Conservation (phyloP, 208 protist species). For the Trypanosoma mega region DNA sequence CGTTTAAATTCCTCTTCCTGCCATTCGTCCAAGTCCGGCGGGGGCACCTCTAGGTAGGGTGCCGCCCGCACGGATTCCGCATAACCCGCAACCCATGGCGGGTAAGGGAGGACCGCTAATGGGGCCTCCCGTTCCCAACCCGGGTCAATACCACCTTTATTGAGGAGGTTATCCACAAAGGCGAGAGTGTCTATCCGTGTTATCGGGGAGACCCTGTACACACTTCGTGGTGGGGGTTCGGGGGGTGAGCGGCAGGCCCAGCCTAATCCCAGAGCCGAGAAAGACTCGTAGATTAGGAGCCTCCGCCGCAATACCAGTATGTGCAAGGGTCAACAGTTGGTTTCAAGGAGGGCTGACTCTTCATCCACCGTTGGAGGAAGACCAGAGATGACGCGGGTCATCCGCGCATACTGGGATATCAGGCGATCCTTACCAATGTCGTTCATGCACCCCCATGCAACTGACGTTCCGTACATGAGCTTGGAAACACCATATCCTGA, state of each 20-base stretch:
- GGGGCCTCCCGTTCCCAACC: neutral
- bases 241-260: neutral
- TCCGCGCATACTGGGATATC: neutral
- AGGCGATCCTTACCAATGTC: neutral
- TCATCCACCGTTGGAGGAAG: neutral
- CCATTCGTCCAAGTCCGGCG: neutral
- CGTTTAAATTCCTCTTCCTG: neutral
- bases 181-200: neutral
- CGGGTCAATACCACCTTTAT: neutral
- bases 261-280: neutral
- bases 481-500: conserved; percentile 1
- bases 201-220: neutral
- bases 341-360: neutral
- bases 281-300: neutral
- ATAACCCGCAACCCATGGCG: neutral
- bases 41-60: neutral
- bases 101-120: neutral
- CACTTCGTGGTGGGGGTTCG: conserved; percentile 1
- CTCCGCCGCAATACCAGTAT: neutral
- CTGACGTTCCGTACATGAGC: neutral
- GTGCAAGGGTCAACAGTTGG: neutral
- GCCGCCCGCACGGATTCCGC: neutral
- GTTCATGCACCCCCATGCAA: neutral
- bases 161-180: conserved; percentile 1
- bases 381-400: neutral